Base-by-base conservation (phyloP, 73 alveolate species). In the Halteria grandinella region DNA sequence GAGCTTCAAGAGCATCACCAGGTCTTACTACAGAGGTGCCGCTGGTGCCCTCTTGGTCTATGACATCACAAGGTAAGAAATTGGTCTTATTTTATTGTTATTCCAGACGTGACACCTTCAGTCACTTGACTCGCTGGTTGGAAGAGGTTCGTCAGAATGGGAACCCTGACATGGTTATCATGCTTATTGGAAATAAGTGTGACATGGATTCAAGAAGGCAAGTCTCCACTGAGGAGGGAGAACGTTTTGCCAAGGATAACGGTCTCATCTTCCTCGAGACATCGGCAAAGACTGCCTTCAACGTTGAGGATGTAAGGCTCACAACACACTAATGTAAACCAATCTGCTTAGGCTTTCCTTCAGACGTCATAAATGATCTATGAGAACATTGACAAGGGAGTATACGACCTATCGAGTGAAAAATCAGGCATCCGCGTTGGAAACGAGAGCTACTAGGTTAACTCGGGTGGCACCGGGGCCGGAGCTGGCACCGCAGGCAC, bases 41-140 rank as follows among this genome's bases (percentile, higher is more conserved):
- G 96, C 98, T 21, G 96, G 93, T 2, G 98, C 97, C 5, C 75
- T 94, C 18, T 70, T 94, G 14, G 98, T 91, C 27, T 93, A 93
- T 49, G 98, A 93, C 57, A 91, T 91, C 17, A 91, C 97, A 18
- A 75, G 95, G 59, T 57, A 83, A 39, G 79, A 8, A 17, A 18
- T 27, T 12, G 7, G 43, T 33, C 25, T 45, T 32, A 4, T 37
- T 55, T 34, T 20, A n/a, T n/a, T n/a, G n/a, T 53, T 11, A 7
- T 53, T 53, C 11, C 54, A 80, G 95, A 52, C 75, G 95, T 75
- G 97, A 93, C 52, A 83, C 97, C 33, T 94, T 88, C 77, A 86
- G 79, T 37, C 96, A 94, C 75, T 79, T 94, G 45, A 79, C 88
- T 27, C 77, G 88, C 43, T 94, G 99, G 99, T 86, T 94, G 5